Conservation (phyloP, 805 yeast genomes). For the Yarrowia hollandica region DNA sequence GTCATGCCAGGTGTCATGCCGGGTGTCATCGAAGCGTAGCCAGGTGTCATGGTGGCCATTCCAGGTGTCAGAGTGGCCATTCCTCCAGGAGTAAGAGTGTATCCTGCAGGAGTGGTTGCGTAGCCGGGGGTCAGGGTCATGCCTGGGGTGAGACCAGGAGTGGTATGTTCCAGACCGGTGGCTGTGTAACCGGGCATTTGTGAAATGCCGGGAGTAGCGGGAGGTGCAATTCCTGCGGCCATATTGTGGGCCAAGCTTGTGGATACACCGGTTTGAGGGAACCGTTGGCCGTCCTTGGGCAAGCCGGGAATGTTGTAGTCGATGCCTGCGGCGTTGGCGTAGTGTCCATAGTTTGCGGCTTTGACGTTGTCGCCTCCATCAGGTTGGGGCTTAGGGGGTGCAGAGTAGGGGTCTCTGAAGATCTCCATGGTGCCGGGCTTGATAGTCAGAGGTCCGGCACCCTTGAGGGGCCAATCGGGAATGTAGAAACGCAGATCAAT, state of each 20-base stretch:
- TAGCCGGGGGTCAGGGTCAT: constrained; percentile 24
- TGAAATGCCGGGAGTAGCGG: constrained; percentile 16
- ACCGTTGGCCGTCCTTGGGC: constrained; percentile 8
- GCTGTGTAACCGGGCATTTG: constrained; percentile 22
- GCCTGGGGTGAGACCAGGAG: constrained; percentile 10
- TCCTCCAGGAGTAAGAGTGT: not conserved
- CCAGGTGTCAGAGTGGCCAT: not conserved
- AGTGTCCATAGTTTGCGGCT: constrained; percentile 1
- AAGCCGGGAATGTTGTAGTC: constrained; percentile 8
- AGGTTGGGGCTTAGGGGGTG: not conserved
- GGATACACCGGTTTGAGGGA: not conserved
- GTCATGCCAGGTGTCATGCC: not conserved
- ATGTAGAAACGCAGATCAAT: constrained; percentile 77
- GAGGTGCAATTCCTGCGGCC: constrained; percentile 10
- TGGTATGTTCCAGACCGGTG: constrained; percentile 20
- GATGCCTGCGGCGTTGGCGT: constrained; percentile 12
- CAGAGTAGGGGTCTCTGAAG: constrained; percentile 13
- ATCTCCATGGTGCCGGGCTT: constrained; percentile 22
- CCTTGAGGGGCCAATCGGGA: constrained; percentile 57
- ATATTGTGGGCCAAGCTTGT: not conserved
- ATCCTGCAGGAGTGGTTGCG: constrained; percentile 1
- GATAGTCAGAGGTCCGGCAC: constrained; percentile 15
- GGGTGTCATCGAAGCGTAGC: not conserved
- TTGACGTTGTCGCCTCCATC: not conserved
- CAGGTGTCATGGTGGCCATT: constrained; percentile 1